Evolutionary conservation across 768 basidiomycete species (phyloP).

Genomic region (Candolleomyces aberdarensis): DNA sequence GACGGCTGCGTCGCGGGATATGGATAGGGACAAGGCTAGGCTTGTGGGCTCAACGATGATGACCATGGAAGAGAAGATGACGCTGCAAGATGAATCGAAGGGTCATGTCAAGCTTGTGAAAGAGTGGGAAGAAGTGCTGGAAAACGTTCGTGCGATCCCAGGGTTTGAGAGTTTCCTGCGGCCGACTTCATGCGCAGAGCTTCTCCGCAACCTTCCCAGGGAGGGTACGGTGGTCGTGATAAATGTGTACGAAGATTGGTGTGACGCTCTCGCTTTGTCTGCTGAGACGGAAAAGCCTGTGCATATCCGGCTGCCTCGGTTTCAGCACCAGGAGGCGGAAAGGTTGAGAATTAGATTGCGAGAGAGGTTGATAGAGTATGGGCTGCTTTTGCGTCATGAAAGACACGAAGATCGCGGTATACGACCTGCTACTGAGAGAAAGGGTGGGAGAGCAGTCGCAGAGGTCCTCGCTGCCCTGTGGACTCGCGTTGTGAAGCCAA

Average conservation of each 20-base stretch:
- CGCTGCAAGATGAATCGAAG: constrained; percentile 2
- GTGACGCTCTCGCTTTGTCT: constrained; percentile 19
- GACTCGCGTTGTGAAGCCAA: constrained; percentile 2
- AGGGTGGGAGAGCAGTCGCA: not conserved
- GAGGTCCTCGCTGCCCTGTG: not conserved
- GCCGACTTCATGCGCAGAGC: not conserved
- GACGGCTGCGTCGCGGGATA: not conserved
- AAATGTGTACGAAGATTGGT: constrained; percentile 14
- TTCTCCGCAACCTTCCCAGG: not conserved
- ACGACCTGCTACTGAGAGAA: too few species aligned
- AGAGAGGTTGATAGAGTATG: too few species aligned
- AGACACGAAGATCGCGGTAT: too few species aligned
- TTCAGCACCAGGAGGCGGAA: not conserved
- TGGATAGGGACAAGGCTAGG: not conserved
- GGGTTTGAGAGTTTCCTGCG: constrained; percentile 18
- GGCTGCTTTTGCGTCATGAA: too few species aligned
- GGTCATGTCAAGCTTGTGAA: constrained; percentile 9
- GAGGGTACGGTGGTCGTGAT: constrained; percentile 3
- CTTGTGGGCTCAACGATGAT: not conserved
- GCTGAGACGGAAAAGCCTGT: constrained; percentile 2
- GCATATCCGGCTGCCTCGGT: constrained; percentile 10
- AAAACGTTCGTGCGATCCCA: constrained; percentile 7
- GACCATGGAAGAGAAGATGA: not conserved
- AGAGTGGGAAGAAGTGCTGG: constrained; percentile 13
- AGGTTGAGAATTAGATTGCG: not conserved